Conservation (phyloP, 2,329 filamentous ascomycete genomes). For the Claviceps humidiphila region DNA sequence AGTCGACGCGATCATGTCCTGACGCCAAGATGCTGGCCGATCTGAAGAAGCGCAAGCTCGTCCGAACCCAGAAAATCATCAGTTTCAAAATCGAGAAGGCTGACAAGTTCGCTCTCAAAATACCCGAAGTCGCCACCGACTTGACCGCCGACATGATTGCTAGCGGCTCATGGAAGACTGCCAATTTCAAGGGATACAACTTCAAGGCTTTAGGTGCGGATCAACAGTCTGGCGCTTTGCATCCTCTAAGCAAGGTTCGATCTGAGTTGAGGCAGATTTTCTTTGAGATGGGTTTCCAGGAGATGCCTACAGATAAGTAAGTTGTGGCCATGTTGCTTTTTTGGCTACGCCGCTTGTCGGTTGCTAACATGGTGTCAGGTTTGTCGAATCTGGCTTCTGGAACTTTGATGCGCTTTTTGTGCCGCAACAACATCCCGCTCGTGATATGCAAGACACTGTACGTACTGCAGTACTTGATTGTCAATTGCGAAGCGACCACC, state of each 20-base stretch:
- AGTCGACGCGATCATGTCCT: constrained; percentile 49
- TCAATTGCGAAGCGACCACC: neutral
- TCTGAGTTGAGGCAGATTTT: constrained; percentile 95
- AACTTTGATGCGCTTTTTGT: constrained; percentile 97
- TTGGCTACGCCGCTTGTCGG: neutral
- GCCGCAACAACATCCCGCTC: constrained; percentile 87
- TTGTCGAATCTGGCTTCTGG: constrained; percentile 93
- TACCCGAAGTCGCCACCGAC: constrained; percentile 88
- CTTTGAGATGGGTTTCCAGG: constrained; percentile 97
- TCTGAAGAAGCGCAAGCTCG: constrained; percentile 82
- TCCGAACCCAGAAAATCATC: constrained; percentile 72
- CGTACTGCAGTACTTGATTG: neutral
- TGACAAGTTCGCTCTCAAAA: constrained; percentile 74
- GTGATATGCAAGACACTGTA: constrained; percentile 83
- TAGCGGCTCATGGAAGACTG: constrained; percentile 81
- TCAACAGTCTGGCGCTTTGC: constrained; percentile 48
- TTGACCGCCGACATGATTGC: constrained; percentile 86
- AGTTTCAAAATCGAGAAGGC: constrained; percentile 77
- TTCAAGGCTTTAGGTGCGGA: constrained; percentile 59
- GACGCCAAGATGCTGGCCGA: constrained; percentile 70
- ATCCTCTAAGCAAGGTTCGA: constrained; percentile 82
- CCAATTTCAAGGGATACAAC: constrained; percentile 69
- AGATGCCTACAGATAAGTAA: constrained; percentile 80
- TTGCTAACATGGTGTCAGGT: constrained; percentile 21
- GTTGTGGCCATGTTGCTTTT: neutral